phyloP scores from a whole-genome alignment of 176 grass and related monocot species.

The Echinochloa phyllopogon region DNA sequence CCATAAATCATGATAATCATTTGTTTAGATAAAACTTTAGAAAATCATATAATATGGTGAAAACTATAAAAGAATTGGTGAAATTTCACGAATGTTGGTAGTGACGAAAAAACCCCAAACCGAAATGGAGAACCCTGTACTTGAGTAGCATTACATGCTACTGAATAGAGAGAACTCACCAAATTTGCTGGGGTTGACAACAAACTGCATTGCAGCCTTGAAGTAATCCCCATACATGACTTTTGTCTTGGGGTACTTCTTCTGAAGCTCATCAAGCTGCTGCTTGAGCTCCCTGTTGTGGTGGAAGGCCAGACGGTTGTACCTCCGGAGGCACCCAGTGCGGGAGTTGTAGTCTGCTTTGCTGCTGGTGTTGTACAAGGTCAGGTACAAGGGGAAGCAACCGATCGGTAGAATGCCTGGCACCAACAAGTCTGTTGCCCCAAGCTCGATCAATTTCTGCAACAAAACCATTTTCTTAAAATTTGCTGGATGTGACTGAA shows the following conservation, averaged over 20 bases:
- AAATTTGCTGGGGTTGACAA: conserved; percentile 61
- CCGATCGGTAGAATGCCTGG: conserved; percentile 82
- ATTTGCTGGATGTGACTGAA: conserved; percentile 1
- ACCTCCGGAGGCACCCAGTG: conserved; percentile 81
- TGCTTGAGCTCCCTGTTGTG: conserved; percentile 81
- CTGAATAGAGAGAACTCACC: conserved; percentile 52
- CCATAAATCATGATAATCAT: too few relatives aligned
- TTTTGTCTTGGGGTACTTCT: conserved; percentile 71
- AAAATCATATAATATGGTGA: too few relatives aligned
- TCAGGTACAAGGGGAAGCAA: conserved; percentile 88
- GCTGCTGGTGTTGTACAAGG: conserved; percentile 70
- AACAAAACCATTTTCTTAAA: conserved; percentile 6
- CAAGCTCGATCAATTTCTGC: conserved; percentile 83
- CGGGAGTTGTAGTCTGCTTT: conserved; percentile 70
- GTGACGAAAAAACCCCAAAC: too few relatives aligned
- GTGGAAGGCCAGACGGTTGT: conserved; percentile 76
- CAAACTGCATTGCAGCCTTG: conserved; percentile 77
- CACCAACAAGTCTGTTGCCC: conserved; percentile 78
- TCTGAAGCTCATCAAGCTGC: conserved; percentile 64
- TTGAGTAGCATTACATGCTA: background rate
- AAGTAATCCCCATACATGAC: conserved; percentile 92
- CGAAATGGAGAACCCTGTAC: background rate
- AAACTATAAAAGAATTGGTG: too few relatives aligned
- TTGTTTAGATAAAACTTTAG: too few relatives aligned
- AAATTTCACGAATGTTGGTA: too few relatives aligned